Evolutionary conservation across 768 basidiomycete genomes (phyloP).

Genomic region (Pleurotus eryngii): DNA sequence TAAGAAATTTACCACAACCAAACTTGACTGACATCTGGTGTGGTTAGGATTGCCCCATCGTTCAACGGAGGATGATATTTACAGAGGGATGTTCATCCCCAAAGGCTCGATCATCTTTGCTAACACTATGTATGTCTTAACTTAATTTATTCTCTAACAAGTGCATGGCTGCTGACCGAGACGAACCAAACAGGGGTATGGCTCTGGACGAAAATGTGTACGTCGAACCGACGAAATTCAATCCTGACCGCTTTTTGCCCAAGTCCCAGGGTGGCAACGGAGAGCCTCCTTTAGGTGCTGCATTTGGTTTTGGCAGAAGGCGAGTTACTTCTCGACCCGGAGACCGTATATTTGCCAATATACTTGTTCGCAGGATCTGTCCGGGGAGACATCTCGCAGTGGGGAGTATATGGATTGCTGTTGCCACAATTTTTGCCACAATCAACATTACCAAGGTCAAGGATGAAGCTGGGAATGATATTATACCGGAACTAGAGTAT

Average conservation of each 20-base stretch:
- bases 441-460: slow-evolving; percentile 39
- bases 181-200: slow-evolving; percentile 18
- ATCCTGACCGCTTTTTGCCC: slow-evolving; percentile 23
- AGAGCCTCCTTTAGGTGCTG: slow-evolving; percentile 20
- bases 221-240: slow-evolving; percentile 20
- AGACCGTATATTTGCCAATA: neutral
- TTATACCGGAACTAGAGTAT: slow-evolving; percentile 36
- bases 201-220: slow-evolving; percentile 22
- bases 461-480: slow-evolving; percentile 38
- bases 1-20: neutral
- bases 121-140: neutral
- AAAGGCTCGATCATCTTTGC: slow-evolving; percentile 11
- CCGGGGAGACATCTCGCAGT: slow-evolving; percentile 54
- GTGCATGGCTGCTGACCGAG: no score
- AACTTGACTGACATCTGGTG: neutral
- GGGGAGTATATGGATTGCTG: slow-evolving; percentile 40
- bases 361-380: slow-evolving; percentile 35
- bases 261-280: slow-evolving; percentile 15
- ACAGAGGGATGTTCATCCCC: slow-evolving; percentile 26
- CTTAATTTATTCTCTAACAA: no score
- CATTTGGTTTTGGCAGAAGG: slow-evolving; percentile 22
- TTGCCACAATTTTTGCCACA: slow-evolving; percentile 39
- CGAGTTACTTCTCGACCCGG: neutral
- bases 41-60: slow-evolving; percentile 16
- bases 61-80: slow-evolving; percentile 21